A percentile compares a stretch with the other conserved stretches of the same genome.
phyloP scores from a whole-genome alignment of 2,329 filamentous ascomycete genomes.

The Thyridium curvatum region DNA sequence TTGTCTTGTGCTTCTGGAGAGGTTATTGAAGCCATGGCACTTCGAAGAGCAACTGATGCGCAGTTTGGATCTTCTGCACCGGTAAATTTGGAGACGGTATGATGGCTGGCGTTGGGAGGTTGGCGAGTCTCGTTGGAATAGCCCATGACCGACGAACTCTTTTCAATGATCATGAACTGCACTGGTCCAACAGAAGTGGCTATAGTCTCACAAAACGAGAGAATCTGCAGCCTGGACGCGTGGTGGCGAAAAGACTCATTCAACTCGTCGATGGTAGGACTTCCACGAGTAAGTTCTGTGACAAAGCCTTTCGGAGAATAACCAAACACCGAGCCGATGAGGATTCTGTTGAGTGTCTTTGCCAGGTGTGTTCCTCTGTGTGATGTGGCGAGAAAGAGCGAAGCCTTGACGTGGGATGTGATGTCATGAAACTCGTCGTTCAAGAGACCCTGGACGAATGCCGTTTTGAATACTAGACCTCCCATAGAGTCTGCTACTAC shows the following conservation, averaged over 20 bases:
- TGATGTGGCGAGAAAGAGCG: conserved; percentile 18
- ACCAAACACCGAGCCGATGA: conserved; percentile 5
- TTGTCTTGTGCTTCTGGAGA: conserved; percentile 1
- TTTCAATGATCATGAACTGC: conserved; percentile 14
- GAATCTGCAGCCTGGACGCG: conserved; percentile 18
- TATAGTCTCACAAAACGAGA: conserved; percentile 27
- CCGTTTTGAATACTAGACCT: conserved; percentile 17
- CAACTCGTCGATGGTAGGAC: conserved; percentile 15
- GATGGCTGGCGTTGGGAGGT: conserved; percentile 21
- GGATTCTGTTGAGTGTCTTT: conserved; percentile 13
- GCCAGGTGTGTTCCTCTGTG: conserved; percentile 17
- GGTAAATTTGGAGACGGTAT: conserved; percentile 20
- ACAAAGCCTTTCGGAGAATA: conserved; percentile 17
- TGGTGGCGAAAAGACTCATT: conserved; percentile 26
- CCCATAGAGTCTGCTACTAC: conserved; percentile 18
- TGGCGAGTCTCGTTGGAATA: conserved; percentile 16
- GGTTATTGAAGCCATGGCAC: conserved; percentile 4
- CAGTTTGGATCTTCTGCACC: conserved; percentile 13
- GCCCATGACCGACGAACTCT: conserved; percentile 18
- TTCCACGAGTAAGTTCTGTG: conserved; percentile 14
- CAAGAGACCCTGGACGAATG: conserved; percentile 11
- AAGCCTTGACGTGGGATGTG: conserved; percentile 9
- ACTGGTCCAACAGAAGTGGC: conserved; percentile 12
- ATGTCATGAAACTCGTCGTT: conserved; percentile 14
- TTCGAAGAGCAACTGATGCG: conserved; percentile 10